These are phyloP conservation scores for Paramecium octaurelia DNA, from an alignment of 73 alveolate genomes.

Conservation along the genomic window DNA sequence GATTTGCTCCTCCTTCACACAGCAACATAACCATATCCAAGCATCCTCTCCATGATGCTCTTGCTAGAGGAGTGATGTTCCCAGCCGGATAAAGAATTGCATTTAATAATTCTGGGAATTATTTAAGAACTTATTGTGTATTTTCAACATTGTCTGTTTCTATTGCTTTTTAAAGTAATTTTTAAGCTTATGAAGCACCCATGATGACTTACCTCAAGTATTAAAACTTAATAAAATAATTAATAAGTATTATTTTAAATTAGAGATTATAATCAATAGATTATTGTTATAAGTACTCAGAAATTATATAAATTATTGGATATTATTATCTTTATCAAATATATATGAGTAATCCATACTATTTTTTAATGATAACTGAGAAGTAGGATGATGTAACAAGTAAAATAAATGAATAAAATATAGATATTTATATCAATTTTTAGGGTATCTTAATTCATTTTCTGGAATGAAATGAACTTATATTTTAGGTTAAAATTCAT, in stretches of 20 bases:
- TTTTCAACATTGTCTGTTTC: slow-evolving; percentile 29
- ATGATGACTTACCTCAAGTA: not conserved
- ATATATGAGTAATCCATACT: not conserved
- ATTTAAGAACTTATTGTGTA: not conserved
- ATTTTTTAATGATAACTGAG: no score
- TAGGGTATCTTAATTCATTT: slow-evolving; percentile 11
- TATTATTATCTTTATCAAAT: not conserved
- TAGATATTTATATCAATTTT: not conserved
- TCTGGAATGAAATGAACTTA: slow-evolving; percentile 38
- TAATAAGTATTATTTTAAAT: not conserved
- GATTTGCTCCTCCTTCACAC: slow-evolving; percentile 44
- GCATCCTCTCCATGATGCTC: slow-evolving; percentile 56
- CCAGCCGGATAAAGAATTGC: slow-evolving; percentile 11
- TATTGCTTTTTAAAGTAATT: slow-evolving; percentile 27
- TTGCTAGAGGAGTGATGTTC: slow-evolving; percentile 45
- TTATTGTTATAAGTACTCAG: not conserved
- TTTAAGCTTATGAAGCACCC: slow-evolving; percentile 54
- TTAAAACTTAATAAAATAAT: not conserved
- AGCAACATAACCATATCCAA: slow-evolving; percentile 46
- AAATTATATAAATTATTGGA: no score
- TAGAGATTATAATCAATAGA: not conserved
- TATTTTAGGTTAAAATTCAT: not conserved
- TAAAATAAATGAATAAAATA: not conserved
- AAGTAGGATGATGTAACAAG: not conserved
- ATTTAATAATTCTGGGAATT: slow-evolving; percentile 39